phyloP scores from a whole-genome alignment of 2,329 filamentous ascomycete genomes.

The Aspergillus caelatus region DNA sequence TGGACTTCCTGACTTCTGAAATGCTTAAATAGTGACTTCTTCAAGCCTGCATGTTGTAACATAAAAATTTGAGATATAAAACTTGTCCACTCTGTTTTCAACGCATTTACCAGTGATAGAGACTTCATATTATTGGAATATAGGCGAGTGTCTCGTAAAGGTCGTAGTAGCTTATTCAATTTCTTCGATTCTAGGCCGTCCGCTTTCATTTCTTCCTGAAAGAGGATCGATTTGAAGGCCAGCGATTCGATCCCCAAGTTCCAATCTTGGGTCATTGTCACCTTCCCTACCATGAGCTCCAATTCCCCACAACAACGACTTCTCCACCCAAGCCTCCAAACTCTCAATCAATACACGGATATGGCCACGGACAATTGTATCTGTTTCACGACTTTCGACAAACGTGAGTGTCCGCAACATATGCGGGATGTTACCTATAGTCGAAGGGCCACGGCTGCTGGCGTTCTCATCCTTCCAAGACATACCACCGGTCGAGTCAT shows the following conservation, averaged over 20 bases:
- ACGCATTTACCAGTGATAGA: neutral
- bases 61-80: neutral
- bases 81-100: neutral
- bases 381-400: slow-evolving; percentile 42
- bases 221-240: slow-evolving; percentile 42
- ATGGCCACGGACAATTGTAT: slow-evolving; percentile 44
- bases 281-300: slow-evolving; percentile 24
- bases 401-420: slow-evolving; percentile 41
- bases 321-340: slow-evolving; percentile 47
- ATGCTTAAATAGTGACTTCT: neutral
- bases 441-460: slow-evolving; percentile 18
- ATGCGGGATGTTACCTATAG: slow-evolving; percentile 42
- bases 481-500: slow-evolving; percentile 15
- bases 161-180: slow-evolving; percentile 36
- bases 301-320: slow-evolving; percentile 44
- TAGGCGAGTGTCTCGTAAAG: neutral
- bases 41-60: neutral
- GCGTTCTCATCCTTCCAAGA: neutral
- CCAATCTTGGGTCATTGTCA: slow-evolving; percentile 29
- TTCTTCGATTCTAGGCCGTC: slow-evolving; percentile 44
- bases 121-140: neutral
- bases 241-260: slow-evolving; percentile 41
- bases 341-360: slow-evolving; percentile 44
- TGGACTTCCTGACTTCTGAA: neutral
- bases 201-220: slow-evolving; percentile 21